Evolutionary conservation across 441 rosid genomes (phyloP), one percentile per base, ranked within the genome.

Genomic region (Cnidoscolus chayamansa): DNA sequence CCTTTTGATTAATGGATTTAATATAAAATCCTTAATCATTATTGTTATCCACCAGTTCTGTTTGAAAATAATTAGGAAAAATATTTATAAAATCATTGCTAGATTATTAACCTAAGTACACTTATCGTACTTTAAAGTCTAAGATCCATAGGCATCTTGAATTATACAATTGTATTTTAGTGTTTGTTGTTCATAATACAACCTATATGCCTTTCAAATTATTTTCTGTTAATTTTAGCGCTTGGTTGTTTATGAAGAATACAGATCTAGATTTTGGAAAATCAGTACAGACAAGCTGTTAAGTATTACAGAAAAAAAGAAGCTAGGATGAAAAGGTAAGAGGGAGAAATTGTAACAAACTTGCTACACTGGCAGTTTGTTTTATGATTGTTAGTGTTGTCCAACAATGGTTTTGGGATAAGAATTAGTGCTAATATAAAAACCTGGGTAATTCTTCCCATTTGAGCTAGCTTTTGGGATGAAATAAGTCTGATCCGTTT

Each of bases 221-320:
- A 20, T 54, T 40, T 16, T 54, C 1, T 64, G 10, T 17, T 48
- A 31, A 4, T 15, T 0, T 11, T 25, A n/a, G 31, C 54, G 13
- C 9, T 72, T 63, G 35, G 16, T 17, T 63, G 20, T n/a, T n/a
- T n/a, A 37, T 17, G 43, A 20, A 54, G 13, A 51, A 32, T 32
- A 16, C 20, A 7, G 35, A 65, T 73, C 19, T 55, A 45, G 17
- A 43, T 72, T 31, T n/a, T 43, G 71, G 45, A 63, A 35, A 8
- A 57, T 57, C 7, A 49, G 12, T 4, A 49, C 35, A 10, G 4
- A 54, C 7, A 63, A 40, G 6, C 45, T 40, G 45, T 5, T 40
- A 40, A 35, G 45, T 40, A 40, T 40, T 40, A 40, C 7, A 40
- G 45, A 7, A 0, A 7, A 40, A 40, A 40, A 40, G 6, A 40